These are phyloP conservation scores for Mycosphaerella arachidis DNA, from an alignment of 2,329 filamentous ascomycete genomes.

Conservation along the genomic window DNA sequence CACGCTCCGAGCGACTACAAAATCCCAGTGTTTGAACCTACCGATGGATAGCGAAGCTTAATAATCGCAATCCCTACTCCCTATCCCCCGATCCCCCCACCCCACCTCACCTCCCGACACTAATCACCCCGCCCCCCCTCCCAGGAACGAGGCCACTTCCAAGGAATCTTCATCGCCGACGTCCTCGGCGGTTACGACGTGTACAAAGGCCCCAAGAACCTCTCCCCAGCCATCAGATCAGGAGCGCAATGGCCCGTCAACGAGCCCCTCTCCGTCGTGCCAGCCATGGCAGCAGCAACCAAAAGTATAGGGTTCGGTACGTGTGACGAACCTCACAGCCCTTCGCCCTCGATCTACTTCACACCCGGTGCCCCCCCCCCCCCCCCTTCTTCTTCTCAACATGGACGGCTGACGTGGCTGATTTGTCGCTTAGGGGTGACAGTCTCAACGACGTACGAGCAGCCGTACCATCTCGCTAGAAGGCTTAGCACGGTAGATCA, in stretches of 20 bases:
- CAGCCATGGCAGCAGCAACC: conserved; percentile 65
- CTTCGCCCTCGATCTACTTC: too few species aligned
- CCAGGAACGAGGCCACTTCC: conserved; percentile 56
- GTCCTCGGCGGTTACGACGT: conserved; percentile 65
- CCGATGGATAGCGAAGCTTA: too few species aligned
- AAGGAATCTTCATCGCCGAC: conserved; percentile 64
- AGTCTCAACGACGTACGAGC: conserved; percentile 63
- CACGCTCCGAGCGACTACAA: too few species aligned
- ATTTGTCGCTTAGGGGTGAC: conserved; percentile 47
- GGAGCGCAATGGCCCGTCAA: conserved; percentile 70
- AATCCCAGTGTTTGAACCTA: too few species aligned
- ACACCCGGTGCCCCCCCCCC: too few species aligned
- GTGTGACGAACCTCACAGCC: too few species aligned
- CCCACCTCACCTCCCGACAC: neutral
- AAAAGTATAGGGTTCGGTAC: conserved; percentile 63
- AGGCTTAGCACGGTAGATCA: conserved; percentile 65
- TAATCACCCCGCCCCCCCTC: neutral
- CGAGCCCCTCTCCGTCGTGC: conserved; percentile 59
- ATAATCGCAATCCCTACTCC: too few species aligned
- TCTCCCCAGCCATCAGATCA: conserved; percentile 56
- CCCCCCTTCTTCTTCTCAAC: too few species aligned
- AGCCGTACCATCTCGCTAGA: conserved; percentile 62
- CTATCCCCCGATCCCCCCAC: too few species aligned
- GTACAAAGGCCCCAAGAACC: conserved; percentile 58
- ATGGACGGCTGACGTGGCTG: too few species aligned